Conservation (phyloP, 1,284 basidiomycete species). For the Coniferiporia sulphurascens region DNA sequence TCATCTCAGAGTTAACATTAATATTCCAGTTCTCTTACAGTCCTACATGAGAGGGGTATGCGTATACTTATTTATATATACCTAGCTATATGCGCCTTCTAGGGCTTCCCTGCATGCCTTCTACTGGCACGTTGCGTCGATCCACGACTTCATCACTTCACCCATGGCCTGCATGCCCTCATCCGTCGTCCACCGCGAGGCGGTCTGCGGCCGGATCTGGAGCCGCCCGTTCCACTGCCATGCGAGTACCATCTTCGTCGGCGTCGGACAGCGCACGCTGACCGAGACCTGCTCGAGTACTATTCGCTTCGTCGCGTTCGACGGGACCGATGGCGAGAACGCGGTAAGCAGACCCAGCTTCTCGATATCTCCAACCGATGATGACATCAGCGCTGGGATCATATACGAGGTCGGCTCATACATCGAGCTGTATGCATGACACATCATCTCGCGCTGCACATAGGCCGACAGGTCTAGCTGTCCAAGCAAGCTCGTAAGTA, state of each 20-base stretch:
- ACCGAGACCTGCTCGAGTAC: not conserved
- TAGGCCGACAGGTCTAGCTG: not conserved
- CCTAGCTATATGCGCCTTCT: no score
- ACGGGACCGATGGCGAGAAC: not conserved
- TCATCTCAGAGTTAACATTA: not conserved
- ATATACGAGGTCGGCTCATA: not conserved
- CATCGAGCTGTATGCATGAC: not conserved
- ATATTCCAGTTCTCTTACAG: no score
- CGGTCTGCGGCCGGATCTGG: not conserved
- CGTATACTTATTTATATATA: no score
- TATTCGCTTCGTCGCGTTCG: not conserved
- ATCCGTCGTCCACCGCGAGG: not conserved
- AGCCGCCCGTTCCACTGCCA: constrained; percentile 1
- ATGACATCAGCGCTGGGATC: not conserved
- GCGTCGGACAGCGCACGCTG: constrained; percentile 3
- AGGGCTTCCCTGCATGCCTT: no score
- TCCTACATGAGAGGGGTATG: no score
- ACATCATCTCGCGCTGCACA: not conserved
- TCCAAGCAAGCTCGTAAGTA: not conserved
- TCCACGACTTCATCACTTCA: not conserved
- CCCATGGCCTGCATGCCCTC: not conserved
- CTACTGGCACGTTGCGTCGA: constrained; percentile 1
- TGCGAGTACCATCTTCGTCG: not conserved
- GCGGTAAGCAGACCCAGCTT: not conserved
- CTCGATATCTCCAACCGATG: not conserved